These are phyloP conservation scores for Copromyces sp. DNA, from an alignment of 495 filamentous ascomycete genomes.

Conservation along the genomic window DNA sequence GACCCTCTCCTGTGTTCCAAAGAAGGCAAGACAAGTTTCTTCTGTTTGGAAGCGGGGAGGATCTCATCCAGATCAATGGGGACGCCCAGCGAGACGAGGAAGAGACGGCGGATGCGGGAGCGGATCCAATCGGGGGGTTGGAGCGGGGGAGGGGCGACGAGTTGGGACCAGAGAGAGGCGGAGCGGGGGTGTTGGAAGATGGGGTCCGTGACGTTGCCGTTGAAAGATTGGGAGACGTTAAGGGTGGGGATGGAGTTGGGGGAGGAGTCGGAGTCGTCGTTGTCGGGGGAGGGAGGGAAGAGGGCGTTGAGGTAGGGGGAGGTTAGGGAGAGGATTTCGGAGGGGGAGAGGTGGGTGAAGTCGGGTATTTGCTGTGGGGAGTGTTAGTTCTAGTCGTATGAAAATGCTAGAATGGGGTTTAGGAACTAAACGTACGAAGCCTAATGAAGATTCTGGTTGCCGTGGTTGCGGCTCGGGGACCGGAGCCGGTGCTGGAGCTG, in stretches of 20 bases:
- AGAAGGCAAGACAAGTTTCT: constrained; percentile 89
- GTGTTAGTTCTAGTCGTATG: background rate
- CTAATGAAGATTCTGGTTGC: constrained; percentile 26
- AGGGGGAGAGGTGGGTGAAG: constrained; percentile 49
- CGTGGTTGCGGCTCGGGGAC: constrained; percentile 31
- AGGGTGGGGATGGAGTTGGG: constrained; percentile 30
- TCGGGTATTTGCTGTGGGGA: constrained; percentile 55
- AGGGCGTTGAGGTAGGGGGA: constrained; percentile 46
- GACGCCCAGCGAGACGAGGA: constrained; percentile 91
- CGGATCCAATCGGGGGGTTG: constrained; percentile 98
- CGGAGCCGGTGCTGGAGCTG: constrained; percentile 35
- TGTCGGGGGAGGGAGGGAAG: constrained; percentile 43
- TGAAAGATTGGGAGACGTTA: constrained; percentile 3
- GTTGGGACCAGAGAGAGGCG: constrained; percentile 89
- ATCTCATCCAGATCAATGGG: constrained; percentile 97
- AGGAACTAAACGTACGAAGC: constrained; percentile 28
- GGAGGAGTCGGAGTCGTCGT: constrained; percentile 22
- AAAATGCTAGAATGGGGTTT: background rate
- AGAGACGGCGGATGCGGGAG: constrained; percentile 88
- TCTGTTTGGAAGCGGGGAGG: constrained; percentile 90
- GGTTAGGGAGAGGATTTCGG: constrained; percentile 41
- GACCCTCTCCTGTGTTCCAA: constrained; percentile 53
- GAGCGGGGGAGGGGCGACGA: constrained; percentile 86
- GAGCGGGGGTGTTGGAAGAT: constrained; percentile 63
- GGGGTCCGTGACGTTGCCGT: constrained; percentile 33